A percentile compares a stretch with the other conserved stretches of the same genome.
phyloP scores from a whole-genome alignment of 441 rosid genomes.

The Erysimum pusillum region DNA sequence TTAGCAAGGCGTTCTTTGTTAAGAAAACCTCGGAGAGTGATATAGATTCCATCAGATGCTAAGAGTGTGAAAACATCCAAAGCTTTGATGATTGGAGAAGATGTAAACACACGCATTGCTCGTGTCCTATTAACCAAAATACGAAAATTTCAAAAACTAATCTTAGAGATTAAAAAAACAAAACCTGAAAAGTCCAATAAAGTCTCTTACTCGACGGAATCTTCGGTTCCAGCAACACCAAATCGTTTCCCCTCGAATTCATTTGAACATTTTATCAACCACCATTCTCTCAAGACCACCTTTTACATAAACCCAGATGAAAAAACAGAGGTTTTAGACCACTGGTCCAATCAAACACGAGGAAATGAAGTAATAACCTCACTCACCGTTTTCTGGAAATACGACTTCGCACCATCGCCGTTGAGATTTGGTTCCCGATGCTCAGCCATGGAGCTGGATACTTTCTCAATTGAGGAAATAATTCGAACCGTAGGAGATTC shows the following conservation, averaged over 20 bases:
- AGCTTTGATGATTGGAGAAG: conserved; percentile 71
- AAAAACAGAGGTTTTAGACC: neutral
- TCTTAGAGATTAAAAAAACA: neutral
- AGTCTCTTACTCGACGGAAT: conserved; percentile 56
- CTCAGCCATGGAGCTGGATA: conserved; percentile 26
- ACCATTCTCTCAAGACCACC: conserved; percentile 83
- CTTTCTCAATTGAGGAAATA: neutral
- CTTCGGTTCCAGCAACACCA: conserved; percentile 70
- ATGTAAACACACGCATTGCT: conserved; percentile 64
- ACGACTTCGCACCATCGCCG: conserved; percentile 32
- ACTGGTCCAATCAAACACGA: neutral
- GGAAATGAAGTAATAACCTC: neutral
- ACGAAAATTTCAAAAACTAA: neutral
- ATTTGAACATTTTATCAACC: conserved; percentile 68
- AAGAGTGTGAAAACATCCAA: conserved; percentile 66
- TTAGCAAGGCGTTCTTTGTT: conserved; percentile 54
- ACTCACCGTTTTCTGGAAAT: conserved; percentile 51
- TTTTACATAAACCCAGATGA: conserved; percentile 29
- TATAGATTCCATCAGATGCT: conserved; percentile 67
- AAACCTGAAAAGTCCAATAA: neutral
- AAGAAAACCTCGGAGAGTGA: conserved; percentile 64
- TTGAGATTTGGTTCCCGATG: neutral
- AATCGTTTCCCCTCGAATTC: conserved; percentile 64
- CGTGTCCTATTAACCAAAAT: conserved; percentile 45
- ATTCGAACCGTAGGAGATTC: neutral